Evolutionary conservation across 176 grass and related monocot species (phyloP), one percentile per base, ranked within the genome.

Genomic region (Stipa capillata): DNA sequence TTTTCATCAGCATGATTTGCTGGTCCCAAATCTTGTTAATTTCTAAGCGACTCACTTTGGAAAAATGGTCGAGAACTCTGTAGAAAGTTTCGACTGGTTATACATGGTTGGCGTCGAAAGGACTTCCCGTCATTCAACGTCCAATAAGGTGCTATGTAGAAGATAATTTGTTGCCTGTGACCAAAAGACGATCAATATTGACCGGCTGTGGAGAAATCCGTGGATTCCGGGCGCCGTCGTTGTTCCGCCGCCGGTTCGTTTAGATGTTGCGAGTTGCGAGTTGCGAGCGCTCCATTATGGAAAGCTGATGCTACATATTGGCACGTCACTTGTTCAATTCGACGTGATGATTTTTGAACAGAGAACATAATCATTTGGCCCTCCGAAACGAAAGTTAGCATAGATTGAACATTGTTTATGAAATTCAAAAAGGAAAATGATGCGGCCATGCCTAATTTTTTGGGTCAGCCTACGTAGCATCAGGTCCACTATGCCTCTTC

Each of bases 191-290:
- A 20, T 45, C 35, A 39, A 20, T 3, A 18, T 39, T 73, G 86
- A 66, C 68, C 59, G 75, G 59, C 67, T 17, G 7, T 1, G 29
- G 39, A 36, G 58, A 23, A 79, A 66, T 33, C 67, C 0, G 66
- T 20, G 67, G 56, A 42, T 52, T 52, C 42, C 33, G 34, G 18
- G 5, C 4, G 69, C 69, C 1, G 74, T 67, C 80, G 49, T 79
- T 59, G 80, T 73, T 88, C 65, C 66, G 67, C 86, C 8, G 67
- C 18, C 40, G 40, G 1, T 64, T 47, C 4, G 5, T 62, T 27
- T 4, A 37, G 16, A 50, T 5, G 34, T 37, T 21, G 32, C 33
- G 33, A 0, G 17, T 33, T 2, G 60, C 33, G 32, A 37, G 17
- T n/a, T 18, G 33, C 8, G 8, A 50, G 43, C 15, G 55, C 80